phyloP scores from a whole-genome alignment of 257 asterid species.

The Capsicum rhomboideum region DNA sequence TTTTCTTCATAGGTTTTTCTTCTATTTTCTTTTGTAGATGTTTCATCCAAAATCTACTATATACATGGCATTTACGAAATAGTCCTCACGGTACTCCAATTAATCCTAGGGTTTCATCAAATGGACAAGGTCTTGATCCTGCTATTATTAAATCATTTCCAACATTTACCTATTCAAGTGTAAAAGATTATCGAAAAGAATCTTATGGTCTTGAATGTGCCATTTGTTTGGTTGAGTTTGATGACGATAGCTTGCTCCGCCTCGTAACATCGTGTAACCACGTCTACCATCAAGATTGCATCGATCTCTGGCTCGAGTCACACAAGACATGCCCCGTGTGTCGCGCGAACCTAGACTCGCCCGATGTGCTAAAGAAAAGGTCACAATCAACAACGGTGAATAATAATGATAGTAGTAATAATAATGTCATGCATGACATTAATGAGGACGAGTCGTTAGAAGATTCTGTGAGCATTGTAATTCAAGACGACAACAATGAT shows the following conservation, averaged over 20 bases:
- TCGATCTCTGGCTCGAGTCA: constrained; percentile 82
- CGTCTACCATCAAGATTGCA: constrained; percentile 81
- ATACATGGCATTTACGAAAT: constrained; percentile 45
- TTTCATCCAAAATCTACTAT: constrained; percentile 48
- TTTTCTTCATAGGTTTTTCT: constrained; percentile 63
- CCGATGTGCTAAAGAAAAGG: constrained; percentile 9
- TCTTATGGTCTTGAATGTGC: constrained; percentile 83
- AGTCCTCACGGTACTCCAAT: constrained; percentile 22
- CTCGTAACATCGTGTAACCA: constrained; percentile 66
- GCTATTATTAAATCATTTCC: constrained; percentile 55
- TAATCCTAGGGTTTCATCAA: constrained; percentile 8
- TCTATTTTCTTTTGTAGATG: constrained; percentile 69
- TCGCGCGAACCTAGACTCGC: constrained; percentile 57
- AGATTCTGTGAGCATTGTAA: constrained; percentile 31
- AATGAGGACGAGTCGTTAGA: constrained; percentile 10
- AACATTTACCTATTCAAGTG: constrained; percentile 54
- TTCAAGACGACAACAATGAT: constrained; percentile 17
- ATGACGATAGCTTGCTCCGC: constrained; percentile 47
- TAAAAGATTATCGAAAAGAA: constrained; percentile 55
- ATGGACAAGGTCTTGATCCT: constrained; percentile 48
- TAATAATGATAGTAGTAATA: neutral
- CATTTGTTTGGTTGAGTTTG: constrained; percentile 70
- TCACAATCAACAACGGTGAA: neutral
- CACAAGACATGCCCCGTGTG: constrained; percentile 91
- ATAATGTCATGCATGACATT: neutral